phyloP scores from a whole-genome alignment of 2,329 filamentous ascomycete species.

The Ophiocordyceps camponoti-floridani region DNA sequence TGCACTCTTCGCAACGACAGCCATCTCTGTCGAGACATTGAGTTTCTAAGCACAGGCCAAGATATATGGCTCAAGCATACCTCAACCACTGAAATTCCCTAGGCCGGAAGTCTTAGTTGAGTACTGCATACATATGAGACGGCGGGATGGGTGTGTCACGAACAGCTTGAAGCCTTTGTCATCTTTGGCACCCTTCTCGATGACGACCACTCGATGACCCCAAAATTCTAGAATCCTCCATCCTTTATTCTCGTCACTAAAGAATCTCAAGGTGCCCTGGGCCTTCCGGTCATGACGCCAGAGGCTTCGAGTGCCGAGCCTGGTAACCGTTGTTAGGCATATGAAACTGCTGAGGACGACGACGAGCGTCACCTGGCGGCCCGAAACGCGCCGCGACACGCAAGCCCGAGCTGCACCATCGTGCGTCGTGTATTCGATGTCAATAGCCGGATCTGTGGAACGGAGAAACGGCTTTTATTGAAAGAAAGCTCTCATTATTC shows the following conservation, averaged over 20 bases:
- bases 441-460: not conserved
- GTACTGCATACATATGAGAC: not conserved
- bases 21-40: slow-evolving; percentile 16
- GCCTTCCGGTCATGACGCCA: not conserved
- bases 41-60: not conserved
- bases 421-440: not conserved
- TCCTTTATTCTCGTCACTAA: not conserved
- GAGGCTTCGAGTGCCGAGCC: not conserved
- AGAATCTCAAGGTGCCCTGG: not conserved
- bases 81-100: slow-evolving; percentile 7
- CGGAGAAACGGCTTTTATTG: too few relatives aligned
- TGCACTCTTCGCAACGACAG: slow-evolving; percentile 21
- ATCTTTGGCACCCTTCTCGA: not conserved
- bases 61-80: slow-evolving; percentile 3
- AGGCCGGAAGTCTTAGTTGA: not conserved
- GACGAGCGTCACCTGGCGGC: not conserved
- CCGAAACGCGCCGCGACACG: not conserved
- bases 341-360: not conserved
- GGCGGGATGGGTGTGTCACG: not conserved
- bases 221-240: too few relatives aligned
- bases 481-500: too few relatives aligned
- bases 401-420: not conserved
- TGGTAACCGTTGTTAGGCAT: too few relatives aligned
- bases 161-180: not conserved
- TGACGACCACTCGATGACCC: not conserved